These are phyloP conservation scores for Cytospora chrysosperma DNA, from an alignment of 2,329 filamentous ascomycete species.

Conservation along the genomic window DNA sequence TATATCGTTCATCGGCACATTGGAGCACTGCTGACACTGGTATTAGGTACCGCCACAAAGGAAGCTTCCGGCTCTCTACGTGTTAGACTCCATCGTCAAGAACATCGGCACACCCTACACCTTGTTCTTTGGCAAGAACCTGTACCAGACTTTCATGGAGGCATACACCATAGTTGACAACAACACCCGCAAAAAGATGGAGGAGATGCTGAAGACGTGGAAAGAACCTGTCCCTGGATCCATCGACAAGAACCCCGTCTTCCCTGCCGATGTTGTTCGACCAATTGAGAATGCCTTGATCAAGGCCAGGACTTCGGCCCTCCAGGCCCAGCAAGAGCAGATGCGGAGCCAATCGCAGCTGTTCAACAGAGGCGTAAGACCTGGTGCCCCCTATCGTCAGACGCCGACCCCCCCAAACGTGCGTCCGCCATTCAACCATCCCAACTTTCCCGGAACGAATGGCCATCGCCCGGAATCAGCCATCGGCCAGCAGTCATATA, in stretches of 20 bases:
- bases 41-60: conserved; percentile 78
- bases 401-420: conserved; percentile 70
- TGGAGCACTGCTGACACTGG: conserved; percentile 27
- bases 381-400: conserved; percentile 59
- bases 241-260: conserved; percentile 88
- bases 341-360: conserved; percentile 56
- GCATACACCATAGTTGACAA: conserved; percentile 88
- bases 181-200: conserved; percentile 82
- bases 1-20: neutral
- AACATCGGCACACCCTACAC: conserved; percentile 98
- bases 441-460: conserved; percentile 40
- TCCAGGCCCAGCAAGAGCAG: conserved; percentile 59
- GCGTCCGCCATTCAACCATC: conserved; percentile 36
- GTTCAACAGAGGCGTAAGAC: conserved; percentile 49
- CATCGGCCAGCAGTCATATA: conserved; percentile 27
- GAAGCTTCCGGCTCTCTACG: conserved; percentile 94
- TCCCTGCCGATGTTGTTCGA: conserved; percentile 79
- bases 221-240: conserved; percentile 95
- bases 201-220: conserved; percentile 97
- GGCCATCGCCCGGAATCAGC: conserved; percentile 28
- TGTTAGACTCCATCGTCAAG: conserved; percentile 97
- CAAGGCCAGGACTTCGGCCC: conserved; percentile 66
- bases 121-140: conserved; percentile 85
- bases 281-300: conserved; percentile 93
- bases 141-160: conserved; percentile 96